Base-by-base conservation (phyloP, 768 basidiomycete genomes). In the Dioszegia aurantiaca region DNA sequence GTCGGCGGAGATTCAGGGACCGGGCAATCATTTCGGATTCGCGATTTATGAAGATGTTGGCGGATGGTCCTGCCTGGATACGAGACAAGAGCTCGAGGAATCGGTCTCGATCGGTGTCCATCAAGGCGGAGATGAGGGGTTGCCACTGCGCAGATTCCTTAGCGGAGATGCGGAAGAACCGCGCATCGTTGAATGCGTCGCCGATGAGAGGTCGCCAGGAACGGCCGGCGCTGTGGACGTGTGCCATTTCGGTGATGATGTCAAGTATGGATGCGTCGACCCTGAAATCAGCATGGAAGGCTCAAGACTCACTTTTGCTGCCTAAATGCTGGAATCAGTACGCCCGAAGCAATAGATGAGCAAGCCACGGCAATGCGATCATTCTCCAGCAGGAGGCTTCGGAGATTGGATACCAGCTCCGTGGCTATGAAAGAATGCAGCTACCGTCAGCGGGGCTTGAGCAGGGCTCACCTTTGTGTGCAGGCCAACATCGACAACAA, bases 21-120 rank as follows among this genome's bases (percentile, higher is more conserved):
- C 90, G 84, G 26, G 87, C 78, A 0, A 90, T 78, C 83, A 88
- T 93, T 78, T 99, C 95, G 55, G 91, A 89, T 73, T 98, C 95
- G 44, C 88, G 81, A 70, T 91, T 98, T 28, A 90, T 87, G 77
- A 99, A 99, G 55, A 99, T 95, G 68, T 95, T 98, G 19, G 90
- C 86, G 0, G 93, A 94, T 0, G 95, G 87, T 0, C 86, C 84
- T 2, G 88, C 85, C 1, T 88, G 85, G 52, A 94, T 84, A 26
- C 71, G 66, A 51, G 57, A 82, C 16, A 95, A 80, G 4, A 97
- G 78, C 61, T 99, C 95, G 1, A 84, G 79, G 61, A 99, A 84
- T 0, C 89, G 85, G 19, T 88, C 83, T 77, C 88, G 92, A 72
- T 99, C 95, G 1, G 83, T 81, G 67, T 91, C 87, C 72, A 94